Conservation (phyloP, 768 basidiomycete species). For the Gloeopeniophorella convolvens region DNA sequence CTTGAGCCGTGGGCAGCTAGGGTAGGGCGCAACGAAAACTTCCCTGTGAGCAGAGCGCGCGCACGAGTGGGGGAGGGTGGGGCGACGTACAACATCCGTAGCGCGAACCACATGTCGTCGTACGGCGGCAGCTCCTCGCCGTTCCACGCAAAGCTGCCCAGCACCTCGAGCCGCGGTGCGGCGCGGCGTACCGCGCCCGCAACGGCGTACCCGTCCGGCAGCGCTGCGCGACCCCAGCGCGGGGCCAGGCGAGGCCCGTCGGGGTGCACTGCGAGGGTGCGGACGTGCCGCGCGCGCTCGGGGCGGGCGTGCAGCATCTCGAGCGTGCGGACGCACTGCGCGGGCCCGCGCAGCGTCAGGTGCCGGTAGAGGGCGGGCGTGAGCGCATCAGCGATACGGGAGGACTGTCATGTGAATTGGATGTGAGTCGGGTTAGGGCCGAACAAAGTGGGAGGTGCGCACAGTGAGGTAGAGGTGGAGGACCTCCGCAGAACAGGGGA, state of each 20-base stretch:
- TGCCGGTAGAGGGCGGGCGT: conserved; percentile 54
- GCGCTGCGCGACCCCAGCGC: conserved; percentile 25
- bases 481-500: conserved; percentile 48
- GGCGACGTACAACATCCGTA: conserved; percentile 53
- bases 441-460: conserved; percentile 28
- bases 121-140: conserved; percentile 52
- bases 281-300: conserved; percentile 62
- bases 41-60: neutral
- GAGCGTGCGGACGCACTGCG: conserved; percentile 60
- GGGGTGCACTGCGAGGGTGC: conserved; percentile 47
- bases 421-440: neutral
- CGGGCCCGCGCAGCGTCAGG: conserved; percentile 45
- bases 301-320: conserved; percentile 51
- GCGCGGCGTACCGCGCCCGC: conserved; percentile 47
- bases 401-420: too few relatives aligned
- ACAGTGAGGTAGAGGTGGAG: conserved; percentile 56
- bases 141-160: conserved; percentile 65
- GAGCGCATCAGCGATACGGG: conserved; percentile 42
- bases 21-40: too few relatives aligned
- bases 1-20: conserved; percentile 59
- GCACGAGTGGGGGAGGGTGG: neutral
- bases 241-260: conserved; percentile 14
- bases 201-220: conserved; percentile 30
- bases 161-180: conserved; percentile 51
- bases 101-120: conserved; percentile 75